Percentiles rank a stretch among this genome's conserved stretches.
phyloP scores from a whole-genome alignment of 1,284 basidiomycete species.

The Ceratobasidium sp. region DNA sequence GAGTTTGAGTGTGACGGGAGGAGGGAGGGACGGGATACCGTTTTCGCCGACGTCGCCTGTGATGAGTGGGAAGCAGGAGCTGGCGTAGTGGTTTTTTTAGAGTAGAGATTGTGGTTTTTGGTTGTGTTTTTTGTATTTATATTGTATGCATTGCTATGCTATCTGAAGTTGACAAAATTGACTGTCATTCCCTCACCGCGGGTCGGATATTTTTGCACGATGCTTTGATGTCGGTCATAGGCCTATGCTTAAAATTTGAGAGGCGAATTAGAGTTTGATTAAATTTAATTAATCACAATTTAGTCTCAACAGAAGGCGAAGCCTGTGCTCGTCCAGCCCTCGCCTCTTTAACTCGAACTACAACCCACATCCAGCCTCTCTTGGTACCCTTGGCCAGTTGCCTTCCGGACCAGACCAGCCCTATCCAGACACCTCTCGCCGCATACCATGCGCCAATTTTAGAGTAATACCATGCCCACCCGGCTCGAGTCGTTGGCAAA shows the following conservation, averaged over 20 bases:
- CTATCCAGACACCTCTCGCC: neutral
- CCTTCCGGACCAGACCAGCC: neutral
- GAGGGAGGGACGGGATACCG: neutral
- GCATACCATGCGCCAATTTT: constrained; percentile 29
- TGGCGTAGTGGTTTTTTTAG: constrained; percentile 2
- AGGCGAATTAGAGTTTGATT: too few species aligned
- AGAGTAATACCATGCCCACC: constrained; percentile 35
- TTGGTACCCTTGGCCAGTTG: neutral
- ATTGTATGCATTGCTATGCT: too few species aligned
- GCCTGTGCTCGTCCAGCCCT: neutral
- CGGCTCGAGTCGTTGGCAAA: constrained; percentile 8
- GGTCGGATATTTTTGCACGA: too few species aligned
- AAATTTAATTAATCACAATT: neutral
- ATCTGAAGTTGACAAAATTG: neutral
- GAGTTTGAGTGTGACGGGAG: neutral
- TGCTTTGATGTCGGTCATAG: too few species aligned
- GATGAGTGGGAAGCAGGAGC: constrained; percentile 27
- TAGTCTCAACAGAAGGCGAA: neutral
- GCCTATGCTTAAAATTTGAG: too few species aligned
- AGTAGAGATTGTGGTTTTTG: neutral
- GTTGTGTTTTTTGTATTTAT: neutral
- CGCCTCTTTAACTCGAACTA: constrained; percentile 1
- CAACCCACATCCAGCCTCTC: neutral
- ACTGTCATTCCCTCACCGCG: too few species aligned
- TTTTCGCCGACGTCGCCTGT: constrained; percentile 31